These are phyloP conservation scores for Neonectria magnoliae DNA, from an alignment of 2,329 filamentous ascomycete genomes.

Conservation along the genomic window DNA sequence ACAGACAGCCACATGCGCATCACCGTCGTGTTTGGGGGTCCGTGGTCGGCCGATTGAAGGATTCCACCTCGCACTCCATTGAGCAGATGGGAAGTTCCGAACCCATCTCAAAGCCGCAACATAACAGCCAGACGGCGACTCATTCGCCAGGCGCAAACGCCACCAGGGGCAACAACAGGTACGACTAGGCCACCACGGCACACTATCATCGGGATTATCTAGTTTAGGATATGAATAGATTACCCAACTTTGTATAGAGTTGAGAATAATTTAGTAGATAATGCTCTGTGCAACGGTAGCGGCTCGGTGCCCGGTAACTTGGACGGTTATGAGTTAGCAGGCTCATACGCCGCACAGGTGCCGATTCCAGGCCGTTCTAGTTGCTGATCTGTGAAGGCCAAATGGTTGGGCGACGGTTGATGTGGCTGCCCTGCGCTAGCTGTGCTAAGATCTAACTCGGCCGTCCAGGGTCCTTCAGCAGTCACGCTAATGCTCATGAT, in stretches of 20 bases:
- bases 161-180: conserved; percentile 8
- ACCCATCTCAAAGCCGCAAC: background rate
- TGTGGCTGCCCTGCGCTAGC: conserved; percentile 34
- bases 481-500: conserved; percentile 33
- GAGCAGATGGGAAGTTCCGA: background rate
- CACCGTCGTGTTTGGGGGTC: background rate
- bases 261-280: too few species aligned
- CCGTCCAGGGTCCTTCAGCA: conserved; percentile 27
- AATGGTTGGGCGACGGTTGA: conserved; percentile 33
- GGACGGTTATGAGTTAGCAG: background rate
- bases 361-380: conserved; percentile 37
- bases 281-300: background rate
- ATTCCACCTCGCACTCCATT: background rate
- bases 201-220: background rate
- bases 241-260: background rate
- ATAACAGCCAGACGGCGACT: background rate
- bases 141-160: conserved; percentile 6
- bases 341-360: background rate
- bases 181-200: background rate
- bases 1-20: background rate
- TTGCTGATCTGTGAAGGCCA: conserved; percentile 37
- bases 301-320: background rate
- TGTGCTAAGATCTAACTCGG: conserved; percentile 31
- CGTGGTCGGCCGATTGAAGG: background rate
- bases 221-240: background rate